Evolutionary conservation across 1,139 yeast genomes (phyloP), one percentile per base, ranked within the genome.

Genomic region (Diutina rugosa): DNA sequence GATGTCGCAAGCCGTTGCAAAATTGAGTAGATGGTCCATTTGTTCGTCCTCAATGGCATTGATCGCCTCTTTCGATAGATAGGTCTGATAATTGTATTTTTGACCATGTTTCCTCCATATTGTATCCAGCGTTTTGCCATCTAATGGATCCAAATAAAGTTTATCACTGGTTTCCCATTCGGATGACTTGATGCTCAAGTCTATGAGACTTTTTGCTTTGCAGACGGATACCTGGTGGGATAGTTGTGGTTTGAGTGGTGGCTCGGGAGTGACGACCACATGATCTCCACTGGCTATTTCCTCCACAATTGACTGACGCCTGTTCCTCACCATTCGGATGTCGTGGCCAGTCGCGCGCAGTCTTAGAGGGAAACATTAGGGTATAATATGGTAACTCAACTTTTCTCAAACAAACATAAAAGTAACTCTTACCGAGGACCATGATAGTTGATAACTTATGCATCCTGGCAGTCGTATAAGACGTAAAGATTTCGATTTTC

Each of bases 1-100:
- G 47, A 66, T 61, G 4, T 64, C 61, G 54, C 84, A 69, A n/a
- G 71, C 68, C 28, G 73, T 72, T 45, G 73, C 68, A 61, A 81
- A 82, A 46, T 72, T 49, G 41, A 49, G 44, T 4, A 49, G 44
- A n/a, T 29, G 41, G 21, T 49, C 53, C 53, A 49, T 49, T 18
- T 49, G 53, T 16, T 32, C 28, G 32, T 49, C 45, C 16, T 49
- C 53, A 10, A 49, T 49, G 14, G 53, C 53, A 14, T 8, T 16
- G 12, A 49, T 49, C 26, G 53, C 41, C 21, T 8, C 28, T 16
- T 16, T n/a, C 8, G 32, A 18, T 16, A 49, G 26, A 32, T 49
- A 32, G 21, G 44, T 49, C 16, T 49, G 41, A 29, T 49, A 49
- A 7, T 30, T 21, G 35, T 49, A 49, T 14, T 49, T 30, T 6